Conservation (phyloP, 345 rosid genomes). For the Noccaea bulbosa region DNA sequence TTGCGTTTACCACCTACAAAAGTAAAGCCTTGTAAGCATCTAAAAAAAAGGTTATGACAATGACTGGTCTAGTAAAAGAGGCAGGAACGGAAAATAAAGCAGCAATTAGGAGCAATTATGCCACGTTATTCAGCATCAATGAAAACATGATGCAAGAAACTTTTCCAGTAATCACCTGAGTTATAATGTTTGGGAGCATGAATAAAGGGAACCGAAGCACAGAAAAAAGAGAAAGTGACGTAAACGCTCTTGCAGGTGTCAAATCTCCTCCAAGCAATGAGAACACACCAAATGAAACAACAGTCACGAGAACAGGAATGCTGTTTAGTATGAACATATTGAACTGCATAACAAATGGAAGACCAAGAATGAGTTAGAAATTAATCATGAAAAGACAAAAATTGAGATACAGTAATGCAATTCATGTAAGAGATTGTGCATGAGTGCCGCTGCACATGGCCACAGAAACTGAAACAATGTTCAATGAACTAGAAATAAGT, state of each 20-base stretch:
- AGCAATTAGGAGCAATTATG: constrained; percentile 4
- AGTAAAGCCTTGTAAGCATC: constrained; percentile 36
- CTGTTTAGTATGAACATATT: constrained; percentile 86
- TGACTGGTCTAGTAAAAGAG: constrained; percentile 13
- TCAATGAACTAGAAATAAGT: constrained; percentile 26
- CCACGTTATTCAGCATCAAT: not conserved
- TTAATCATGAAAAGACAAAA: not conserved
- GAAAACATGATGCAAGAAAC: constrained; percentile 16
- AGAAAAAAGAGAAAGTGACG: constrained; percentile 89
- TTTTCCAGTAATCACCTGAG: constrained; percentile 63
- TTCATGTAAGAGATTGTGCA: constrained; percentile 10
- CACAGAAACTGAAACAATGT: constrained; percentile 6
- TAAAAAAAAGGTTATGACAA: not conserved
- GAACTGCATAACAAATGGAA: constrained; percentile 59
- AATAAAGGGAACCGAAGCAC: constrained; percentile 97
- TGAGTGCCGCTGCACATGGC: constrained; percentile 14
- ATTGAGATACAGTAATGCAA: constrained; percentile 18
- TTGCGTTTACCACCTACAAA: constrained; percentile 82
- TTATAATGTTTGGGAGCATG: constrained; percentile 93
- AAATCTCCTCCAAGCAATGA: constrained; percentile 96
- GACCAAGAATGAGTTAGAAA: constrained; percentile 45
- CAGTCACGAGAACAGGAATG: constrained; percentile 92
- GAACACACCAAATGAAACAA: constrained; percentile 88
- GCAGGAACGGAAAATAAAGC: constrained; percentile 2
- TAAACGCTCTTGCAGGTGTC: constrained; percentile 98